Conservation (phyloP, 495 filamentous ascomycete species). For the Penicillium coprophilum region DNA sequence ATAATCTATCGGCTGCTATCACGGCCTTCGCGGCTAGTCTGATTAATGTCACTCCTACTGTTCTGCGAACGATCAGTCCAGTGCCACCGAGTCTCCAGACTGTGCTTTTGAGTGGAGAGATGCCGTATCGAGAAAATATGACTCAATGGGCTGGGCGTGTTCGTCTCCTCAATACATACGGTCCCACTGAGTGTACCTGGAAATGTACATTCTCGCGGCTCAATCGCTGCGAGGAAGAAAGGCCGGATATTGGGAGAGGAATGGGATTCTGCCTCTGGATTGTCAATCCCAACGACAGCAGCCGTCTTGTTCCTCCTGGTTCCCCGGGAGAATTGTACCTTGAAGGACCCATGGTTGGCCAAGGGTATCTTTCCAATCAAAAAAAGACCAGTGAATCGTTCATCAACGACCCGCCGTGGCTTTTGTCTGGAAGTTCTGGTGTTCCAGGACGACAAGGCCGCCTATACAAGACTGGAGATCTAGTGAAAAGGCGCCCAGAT, state of each 20-base stretch:
- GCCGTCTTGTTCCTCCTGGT: too few species aligned
- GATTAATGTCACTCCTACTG: not conserved
- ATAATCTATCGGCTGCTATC: not conserved
- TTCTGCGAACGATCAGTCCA: not conserved
- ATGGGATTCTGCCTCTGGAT: too few species aligned
- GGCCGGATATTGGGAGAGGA: too few species aligned
- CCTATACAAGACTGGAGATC: not conserved
- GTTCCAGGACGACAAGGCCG: not conserved
- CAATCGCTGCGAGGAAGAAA: too few species aligned
- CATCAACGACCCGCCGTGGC: not conserved
- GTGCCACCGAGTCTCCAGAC: not conserved
- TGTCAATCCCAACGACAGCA: too few species aligned
- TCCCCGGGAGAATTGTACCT: not conserved
- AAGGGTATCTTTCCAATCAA: not conserved
- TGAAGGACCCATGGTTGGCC: not conserved
- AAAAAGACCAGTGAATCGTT: not conserved
- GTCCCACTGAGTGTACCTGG: not conserved
- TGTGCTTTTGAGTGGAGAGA: not conserved
- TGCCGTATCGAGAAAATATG: not conserved
- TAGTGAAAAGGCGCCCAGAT: not conserved
- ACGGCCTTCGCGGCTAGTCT: not conserved
- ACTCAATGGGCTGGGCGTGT: not conserved
- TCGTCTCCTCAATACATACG: not conserved
- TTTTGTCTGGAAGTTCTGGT: not conserved
- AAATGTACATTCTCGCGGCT: too few species aligned